Conservation (phyloP, 202 grass and related monocot genomes). For the Schoenoplectus triqueter region DNA sequence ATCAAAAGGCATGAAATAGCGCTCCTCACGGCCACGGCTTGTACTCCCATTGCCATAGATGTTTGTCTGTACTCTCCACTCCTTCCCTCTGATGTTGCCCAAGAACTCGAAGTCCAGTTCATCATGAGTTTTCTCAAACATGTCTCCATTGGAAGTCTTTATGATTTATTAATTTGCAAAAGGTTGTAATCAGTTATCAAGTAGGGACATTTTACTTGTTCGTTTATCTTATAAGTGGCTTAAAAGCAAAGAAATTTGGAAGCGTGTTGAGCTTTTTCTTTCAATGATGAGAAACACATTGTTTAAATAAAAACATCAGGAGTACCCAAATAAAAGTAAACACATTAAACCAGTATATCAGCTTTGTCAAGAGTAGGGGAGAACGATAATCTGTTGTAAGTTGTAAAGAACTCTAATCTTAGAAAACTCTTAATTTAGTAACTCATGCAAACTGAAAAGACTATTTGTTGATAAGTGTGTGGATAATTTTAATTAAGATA, state of each 20-base stretch:
- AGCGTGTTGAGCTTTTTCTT: too few relatives aligned
- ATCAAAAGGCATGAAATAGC: constrained; percentile 81
- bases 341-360: not conserved
- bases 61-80: constrained; percentile 86
- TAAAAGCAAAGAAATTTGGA: too few relatives aligned
- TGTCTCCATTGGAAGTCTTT: constrained; percentile 76
- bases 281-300: too few relatives aligned
- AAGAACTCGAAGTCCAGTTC: constrained; percentile 96
- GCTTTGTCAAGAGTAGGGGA: not conserved
- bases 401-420: not conserved
- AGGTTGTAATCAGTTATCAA: too few relatives aligned
- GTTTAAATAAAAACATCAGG: too few relatives aligned
- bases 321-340: too few relatives aligned
- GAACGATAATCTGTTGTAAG: not conserved
- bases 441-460: not conserved
- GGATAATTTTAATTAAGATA: not conserved
- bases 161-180: not conserved
- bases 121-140: constrained; percentile 82
- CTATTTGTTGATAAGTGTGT: not conserved
- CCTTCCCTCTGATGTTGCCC: constrained; percentile 79
- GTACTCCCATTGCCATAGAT: constrained; percentile 93
- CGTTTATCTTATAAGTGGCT: too few relatives aligned
- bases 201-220: too few relatives aligned
- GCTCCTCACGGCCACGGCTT: constrained; percentile 70
- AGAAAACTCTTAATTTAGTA: constrained; percentile 26